These are phyloP conservation scores for Kalaharituber pfeilii DNA, from an alignment of 2,329 filamentous ascomycete genomes.

Conservation along the genomic window DNA sequence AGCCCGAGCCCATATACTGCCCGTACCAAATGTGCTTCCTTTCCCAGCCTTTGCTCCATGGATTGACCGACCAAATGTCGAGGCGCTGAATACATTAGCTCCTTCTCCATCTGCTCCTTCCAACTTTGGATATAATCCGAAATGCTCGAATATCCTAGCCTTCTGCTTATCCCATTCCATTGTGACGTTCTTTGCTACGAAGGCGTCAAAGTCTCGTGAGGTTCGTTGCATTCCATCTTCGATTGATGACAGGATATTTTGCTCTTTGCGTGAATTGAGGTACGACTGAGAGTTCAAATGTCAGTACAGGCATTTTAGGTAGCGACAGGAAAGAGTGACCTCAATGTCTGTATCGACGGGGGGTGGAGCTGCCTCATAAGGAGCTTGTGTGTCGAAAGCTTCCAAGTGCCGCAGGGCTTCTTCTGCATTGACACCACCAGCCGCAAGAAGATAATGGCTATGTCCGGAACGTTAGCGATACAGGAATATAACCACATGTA, in stretches of 20 bases:
- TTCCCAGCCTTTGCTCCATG: constrained; percentile 11
- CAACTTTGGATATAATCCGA: constrained; percentile 54
- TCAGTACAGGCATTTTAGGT: constrained; percentile 20
- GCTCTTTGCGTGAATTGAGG: constrained; percentile 68
- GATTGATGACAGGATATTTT: constrained; percentile 82
- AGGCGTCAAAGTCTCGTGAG: constrained; percentile 78
- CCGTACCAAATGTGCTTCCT: constrained; percentile 7
- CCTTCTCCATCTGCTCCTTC: constrained; percentile 25
- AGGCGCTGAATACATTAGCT: constrained; percentile 19
- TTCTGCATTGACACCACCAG: constrained; percentile 78
- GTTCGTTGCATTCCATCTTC: constrained; percentile 79
- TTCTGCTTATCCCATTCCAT: constrained; percentile 93
- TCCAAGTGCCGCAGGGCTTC: constrained; percentile 74
- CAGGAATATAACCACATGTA: constrained; percentile 10
- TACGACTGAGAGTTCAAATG: constrained; percentile 44
- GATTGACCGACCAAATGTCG: constrained; percentile 20
- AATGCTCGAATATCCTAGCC: constrained; percentile 86
- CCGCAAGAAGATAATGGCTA: constrained; percentile 81
- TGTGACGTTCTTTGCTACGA: constrained; percentile 83
- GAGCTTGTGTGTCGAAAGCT: constrained; percentile 46
- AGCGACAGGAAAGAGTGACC: constrained; percentile 18
- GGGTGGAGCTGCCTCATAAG: constrained; percentile 28
- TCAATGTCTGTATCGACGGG: constrained; percentile 49
- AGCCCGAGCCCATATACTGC: constrained; percentile 19
- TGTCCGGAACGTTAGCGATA: no score